Evolutionary conservation across 208 protist species (phyloP).

Genomic region (Acanthamoeba divionensis): DNA sequence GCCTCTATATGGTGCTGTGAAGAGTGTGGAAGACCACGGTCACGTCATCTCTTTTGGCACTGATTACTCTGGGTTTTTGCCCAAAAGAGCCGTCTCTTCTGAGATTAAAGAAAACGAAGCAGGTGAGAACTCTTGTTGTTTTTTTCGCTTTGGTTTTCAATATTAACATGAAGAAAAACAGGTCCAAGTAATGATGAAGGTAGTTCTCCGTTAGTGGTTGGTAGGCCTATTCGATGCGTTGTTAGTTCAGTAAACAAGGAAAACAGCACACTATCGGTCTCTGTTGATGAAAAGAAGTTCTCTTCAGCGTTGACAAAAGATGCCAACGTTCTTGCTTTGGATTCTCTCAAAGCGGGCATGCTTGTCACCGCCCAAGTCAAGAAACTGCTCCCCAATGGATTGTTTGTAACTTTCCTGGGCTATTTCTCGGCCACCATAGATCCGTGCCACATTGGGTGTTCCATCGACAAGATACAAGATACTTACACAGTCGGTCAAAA

Average conservation of each 20-base stretch:
- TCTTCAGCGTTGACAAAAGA: neutral
- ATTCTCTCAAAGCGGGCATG: constrained; percentile 43
- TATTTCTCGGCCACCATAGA: constrained; percentile 5
- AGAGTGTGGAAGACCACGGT: constrained; percentile 53
- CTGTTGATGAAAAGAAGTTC: neutral
- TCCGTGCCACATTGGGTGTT: neutral
- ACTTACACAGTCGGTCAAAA: neutral
- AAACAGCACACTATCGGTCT: constrained; percentile 23
- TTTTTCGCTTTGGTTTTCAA: too few relatives aligned
- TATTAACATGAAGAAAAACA: neutral
- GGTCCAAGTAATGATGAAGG: neutral
- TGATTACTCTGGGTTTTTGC: constrained; percentile 34
- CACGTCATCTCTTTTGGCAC: constrained; percentile 46
- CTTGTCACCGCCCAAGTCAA: constrained; percentile 16
- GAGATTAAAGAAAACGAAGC: neutral
- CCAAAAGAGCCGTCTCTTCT: neutral
- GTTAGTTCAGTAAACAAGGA: constrained; percentile 20
- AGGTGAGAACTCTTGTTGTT: neutral
- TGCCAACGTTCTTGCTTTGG: constrained; percentile 23
- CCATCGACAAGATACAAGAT: neutral
- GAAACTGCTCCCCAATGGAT: constrained; percentile 35
- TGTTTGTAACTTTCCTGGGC: constrained; percentile 27
- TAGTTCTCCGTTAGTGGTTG: neutral
- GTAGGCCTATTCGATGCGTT: neutral
- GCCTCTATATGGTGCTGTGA: constrained; percentile 14